These are phyloP conservation scores for Gracilaria gracilis DNA, from an alignment of 23 red algal species.

Conservation along the genomic window DNA sequence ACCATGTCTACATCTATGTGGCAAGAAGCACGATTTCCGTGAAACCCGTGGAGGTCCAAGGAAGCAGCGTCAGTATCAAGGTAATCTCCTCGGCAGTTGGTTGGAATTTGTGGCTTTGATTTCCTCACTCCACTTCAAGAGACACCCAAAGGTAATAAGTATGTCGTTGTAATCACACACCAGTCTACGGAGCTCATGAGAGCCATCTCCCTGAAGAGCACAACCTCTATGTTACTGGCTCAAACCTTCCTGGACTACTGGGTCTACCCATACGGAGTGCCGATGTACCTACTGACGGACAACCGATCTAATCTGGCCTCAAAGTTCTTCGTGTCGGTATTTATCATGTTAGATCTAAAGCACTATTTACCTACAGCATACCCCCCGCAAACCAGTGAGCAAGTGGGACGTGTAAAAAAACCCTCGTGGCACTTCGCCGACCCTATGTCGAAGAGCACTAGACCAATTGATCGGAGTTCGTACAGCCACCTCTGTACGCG, in stretches of 20 bases:
- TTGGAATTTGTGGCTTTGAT: not conserved
- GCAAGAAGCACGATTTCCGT: too few relatives aligned
- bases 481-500: too few relatives aligned
- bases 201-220: not conserved
- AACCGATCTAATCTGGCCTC: not conserved
- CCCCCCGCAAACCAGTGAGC: conserved; percentile 13
- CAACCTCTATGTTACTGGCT: not conserved
- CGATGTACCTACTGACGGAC: not conserved
- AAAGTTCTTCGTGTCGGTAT: not conserved
- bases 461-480: too few relatives aligned
- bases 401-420: not conserved
- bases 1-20: too few relatives aligned
- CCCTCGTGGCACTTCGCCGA: not conserved
- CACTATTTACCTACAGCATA: conserved; percentile 2
- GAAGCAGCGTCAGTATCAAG: not conserved
- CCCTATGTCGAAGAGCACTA: conserved; percentile 6
- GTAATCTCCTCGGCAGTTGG: not conserved
- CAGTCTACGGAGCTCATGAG: not conserved
- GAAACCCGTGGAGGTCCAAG: too few relatives aligned
- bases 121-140: not conserved
- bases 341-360: not conserved
- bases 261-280: not conserved
- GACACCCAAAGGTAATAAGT: not conserved
- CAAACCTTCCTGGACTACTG: not conserved
- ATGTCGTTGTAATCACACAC: not conserved